Evolutionary conservation across 2,329 filamentous ascomycete species (phyloP).

Genomic region (Ophiostoma sp.): DNA sequence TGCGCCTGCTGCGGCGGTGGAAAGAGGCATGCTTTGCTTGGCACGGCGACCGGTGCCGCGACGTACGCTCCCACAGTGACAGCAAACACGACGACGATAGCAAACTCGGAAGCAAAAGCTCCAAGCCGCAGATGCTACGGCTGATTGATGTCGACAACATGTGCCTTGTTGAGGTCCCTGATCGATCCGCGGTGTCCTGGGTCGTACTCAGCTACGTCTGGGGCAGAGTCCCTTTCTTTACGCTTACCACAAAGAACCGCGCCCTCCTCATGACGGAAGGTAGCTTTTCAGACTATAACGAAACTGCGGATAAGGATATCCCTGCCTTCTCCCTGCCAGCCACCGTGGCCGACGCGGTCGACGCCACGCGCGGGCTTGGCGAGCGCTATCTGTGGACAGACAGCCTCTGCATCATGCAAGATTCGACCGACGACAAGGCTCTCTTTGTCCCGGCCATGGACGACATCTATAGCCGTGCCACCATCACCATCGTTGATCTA

Average conservation of each 20-base stretch:
- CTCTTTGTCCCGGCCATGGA: constrained; percentile 23
- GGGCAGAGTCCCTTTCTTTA: background rate
- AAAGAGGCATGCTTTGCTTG: constrained; percentile 10
- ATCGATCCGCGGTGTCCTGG: background rate
- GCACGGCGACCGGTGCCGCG: constrained; percentile 3
- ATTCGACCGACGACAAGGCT: constrained; percentile 17
- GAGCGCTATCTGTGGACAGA: constrained; percentile 27
- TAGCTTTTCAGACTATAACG: background rate
- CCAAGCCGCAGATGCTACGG: constrained; percentile 12
- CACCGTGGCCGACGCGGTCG: constrained; percentile 15
- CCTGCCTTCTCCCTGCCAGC: background rate
- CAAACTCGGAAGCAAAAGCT: background rate
- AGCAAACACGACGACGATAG: background rate
- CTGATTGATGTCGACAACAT: constrained; percentile 11
- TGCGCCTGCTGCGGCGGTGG: constrained; percentile 16
- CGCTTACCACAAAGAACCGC: constrained; percentile 7
- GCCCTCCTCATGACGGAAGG: background rate
- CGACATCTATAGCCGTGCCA: constrained; percentile 24
- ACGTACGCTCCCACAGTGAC: background rate
- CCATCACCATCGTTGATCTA: constrained; percentile 22
- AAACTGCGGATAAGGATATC: background rate
- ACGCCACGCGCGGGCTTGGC: constrained; percentile 18
- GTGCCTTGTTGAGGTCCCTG: constrained; percentile 6
- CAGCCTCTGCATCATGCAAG: constrained; percentile 25
- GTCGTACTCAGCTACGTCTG: constrained; percentile 16